Evolutionary conservation across 2,329 filamentous ascomycete species (phyloP).

Genomic region (Trichoderma lentiforme): DNA sequence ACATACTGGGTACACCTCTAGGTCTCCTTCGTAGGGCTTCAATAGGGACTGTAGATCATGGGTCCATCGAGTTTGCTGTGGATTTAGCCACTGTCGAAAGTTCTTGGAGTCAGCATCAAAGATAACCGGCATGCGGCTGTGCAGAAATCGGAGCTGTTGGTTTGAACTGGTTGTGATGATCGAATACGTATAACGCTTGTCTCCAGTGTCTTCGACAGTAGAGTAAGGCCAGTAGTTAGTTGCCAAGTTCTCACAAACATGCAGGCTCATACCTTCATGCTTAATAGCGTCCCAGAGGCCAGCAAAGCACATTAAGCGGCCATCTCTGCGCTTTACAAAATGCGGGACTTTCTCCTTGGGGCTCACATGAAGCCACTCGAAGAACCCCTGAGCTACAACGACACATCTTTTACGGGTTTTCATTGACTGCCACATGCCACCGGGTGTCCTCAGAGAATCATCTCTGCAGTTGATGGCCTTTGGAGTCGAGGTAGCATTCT

Average conservation of each 20-base stretch:
- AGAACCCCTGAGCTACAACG: constrained; percentile 88
- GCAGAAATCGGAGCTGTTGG: constrained; percentile 76
- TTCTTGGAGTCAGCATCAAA: constrained; percentile 71
- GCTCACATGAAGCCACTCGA: constrained; percentile 85
- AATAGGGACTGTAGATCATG: constrained; percentile 73
- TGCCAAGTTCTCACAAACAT: background rate
- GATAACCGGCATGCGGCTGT: constrained; percentile 95
- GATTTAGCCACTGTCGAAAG: constrained; percentile 76
- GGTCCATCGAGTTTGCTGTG: constrained; percentile 67
- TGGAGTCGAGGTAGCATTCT: constrained; percentile 71
- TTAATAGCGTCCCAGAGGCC: constrained; percentile 87
- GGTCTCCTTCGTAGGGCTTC: constrained; percentile 72
- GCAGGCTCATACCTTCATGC: constrained; percentile 59
- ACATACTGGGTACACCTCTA: constrained; percentile 82
- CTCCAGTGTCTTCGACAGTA: constrained; percentile 35
- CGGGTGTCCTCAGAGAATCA: constrained; percentile 72
- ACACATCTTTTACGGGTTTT: constrained; percentile 86
- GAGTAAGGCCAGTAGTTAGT: background rate
- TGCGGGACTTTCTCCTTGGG: constrained; percentile 79
- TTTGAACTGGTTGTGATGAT: constrained; percentile 91
- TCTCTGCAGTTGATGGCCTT: constrained; percentile 95
- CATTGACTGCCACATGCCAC: constrained; percentile 90
- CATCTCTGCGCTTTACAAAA: constrained; percentile 78
- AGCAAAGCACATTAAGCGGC: constrained; percentile 80
- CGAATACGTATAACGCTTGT: constrained; percentile 83